Evolutionary conservation across 768 basidiomycete genomes (phyloP).

Genomic region (Holtermanniella nyarrowii): DNA sequence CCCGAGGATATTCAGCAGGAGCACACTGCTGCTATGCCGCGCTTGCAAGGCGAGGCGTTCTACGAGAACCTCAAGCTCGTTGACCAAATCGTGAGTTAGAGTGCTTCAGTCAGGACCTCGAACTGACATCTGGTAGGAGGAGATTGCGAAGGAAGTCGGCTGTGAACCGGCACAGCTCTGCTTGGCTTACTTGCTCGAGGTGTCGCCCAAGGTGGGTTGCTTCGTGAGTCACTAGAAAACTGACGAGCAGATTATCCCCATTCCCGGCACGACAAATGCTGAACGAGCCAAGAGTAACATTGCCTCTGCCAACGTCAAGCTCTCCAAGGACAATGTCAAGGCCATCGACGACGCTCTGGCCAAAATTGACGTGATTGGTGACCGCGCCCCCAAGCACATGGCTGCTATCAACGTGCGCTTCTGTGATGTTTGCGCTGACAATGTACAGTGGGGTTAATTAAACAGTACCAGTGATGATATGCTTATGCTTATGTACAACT

Average conservation of each 20-base stretch:
- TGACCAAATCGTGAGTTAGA: conserved; percentile 38
- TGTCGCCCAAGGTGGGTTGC: not conserved
- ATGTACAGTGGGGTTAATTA: not conserved
- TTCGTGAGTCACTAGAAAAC: not conserved
- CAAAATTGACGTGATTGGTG: conserved; percentile 21
- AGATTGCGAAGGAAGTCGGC: not conserved
- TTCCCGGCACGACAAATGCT: conserved; percentile 46
- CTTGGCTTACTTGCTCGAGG: not conserved
- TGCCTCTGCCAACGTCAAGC: conserved; percentile 44
- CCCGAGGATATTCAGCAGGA: conserved; percentile 44
- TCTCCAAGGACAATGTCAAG: conserved; percentile 44
- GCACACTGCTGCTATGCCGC: conserved; percentile 41
- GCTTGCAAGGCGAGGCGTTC: conserved; percentile 47
- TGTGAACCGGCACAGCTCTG: not conserved
- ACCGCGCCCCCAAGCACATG: not conserved
- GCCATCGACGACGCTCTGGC: conserved; percentile 42
- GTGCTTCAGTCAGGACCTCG: not conserved
- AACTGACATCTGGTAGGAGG: not conserved
- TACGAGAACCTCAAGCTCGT: conserved; percentile 45
- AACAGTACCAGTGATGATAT: not conserved
- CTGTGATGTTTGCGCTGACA: not conserved
- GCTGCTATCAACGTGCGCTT: not conserved
- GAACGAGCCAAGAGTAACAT: conserved; percentile 47
- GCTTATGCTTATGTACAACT: not conserved
- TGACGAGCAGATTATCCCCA: conserved; percentile 44